Evolutionary conservation across 129 eudicot species (phyloP).

Genomic region (Cynara cardunculus): DNA sequence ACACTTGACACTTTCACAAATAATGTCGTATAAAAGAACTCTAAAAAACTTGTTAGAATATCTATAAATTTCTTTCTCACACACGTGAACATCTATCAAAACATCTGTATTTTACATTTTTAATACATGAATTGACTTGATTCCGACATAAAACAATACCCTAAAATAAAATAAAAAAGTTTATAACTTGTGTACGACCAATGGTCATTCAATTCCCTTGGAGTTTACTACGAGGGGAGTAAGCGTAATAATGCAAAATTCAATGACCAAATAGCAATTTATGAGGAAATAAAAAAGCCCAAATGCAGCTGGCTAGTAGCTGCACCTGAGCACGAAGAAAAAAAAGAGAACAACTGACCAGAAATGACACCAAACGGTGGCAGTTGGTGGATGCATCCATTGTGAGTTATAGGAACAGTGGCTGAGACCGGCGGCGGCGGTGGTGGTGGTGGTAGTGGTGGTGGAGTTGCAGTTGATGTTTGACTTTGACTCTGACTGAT

Average conservation of each 20-base stretch:
- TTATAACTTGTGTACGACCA: no score
- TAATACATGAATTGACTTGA: no score
- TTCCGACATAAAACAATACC: no score
- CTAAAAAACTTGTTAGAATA: no score
- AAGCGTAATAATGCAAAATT: neutral
- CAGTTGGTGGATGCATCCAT: slow-evolving; percentile 7
- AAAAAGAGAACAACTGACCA: slow-evolving; percentile 11
- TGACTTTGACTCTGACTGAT: slow-evolving; percentile 12
- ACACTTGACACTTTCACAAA: no score
- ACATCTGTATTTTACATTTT: no score
- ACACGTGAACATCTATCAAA: no score
- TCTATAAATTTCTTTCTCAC: no score
- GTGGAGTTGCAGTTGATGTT: slow-evolving; percentile 19
- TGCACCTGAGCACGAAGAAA: neutral
- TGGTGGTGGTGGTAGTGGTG: slow-evolving; percentile 14
- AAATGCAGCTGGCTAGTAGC: neutral
- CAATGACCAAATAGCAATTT: slow-evolving; percentile 5
- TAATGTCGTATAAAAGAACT: no score
- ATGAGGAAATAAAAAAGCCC: neutral
- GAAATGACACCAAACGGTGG: slow-evolving; percentile 7
- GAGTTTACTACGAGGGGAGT: no score
- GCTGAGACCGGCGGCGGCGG: neutral
- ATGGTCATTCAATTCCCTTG: no score
- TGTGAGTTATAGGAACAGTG: neutral
- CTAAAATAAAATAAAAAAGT: no score